Evolutionary conservation across 2,329 filamentous ascomycete species (phyloP), one percentile per base, ranked within the genome.

Genomic region (Cladosporium sp.): DNA sequence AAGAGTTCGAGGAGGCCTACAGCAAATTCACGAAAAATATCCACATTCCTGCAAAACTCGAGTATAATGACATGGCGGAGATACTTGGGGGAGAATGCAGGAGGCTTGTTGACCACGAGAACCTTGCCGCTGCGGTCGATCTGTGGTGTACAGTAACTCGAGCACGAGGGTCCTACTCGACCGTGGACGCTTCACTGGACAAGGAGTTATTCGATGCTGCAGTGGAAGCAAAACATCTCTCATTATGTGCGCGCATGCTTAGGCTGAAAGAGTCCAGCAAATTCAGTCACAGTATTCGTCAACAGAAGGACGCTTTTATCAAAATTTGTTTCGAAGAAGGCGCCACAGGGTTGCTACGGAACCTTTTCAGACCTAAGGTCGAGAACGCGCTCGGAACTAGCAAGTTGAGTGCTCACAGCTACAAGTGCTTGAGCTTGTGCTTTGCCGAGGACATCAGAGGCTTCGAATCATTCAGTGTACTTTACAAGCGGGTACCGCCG

Each of bases 251-350:
- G 18, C 35, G 38, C 25, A 22, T 48, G 25, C 36, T 48, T 16
- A 27, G 45, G 32, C 13, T 33, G 16, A 48, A 39, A n/a, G 16
- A 40, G 8, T 32, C 13, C 11, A 11, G 4, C 2, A 18, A 15
- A 7, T 15, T 32, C 18, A 35, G 16, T 13, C n/a, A 33, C 18
- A n/a, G 15, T 7, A n/a, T 35, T 7, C 32, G 32, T 16, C 13
- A n/a, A 35, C 36, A 40, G n/a, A 40, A 40, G 19, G 45, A 48
- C 20, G 27, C 18, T 7, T 18, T 48, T 18, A 40, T 48, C 36
- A 33, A 25, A 19, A 5, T 40, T 11, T 40, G 36, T 9, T 40
- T 40, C 9, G 36, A 48, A 15, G 36, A 39, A 18, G 45, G 45
- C 3, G 25, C 19, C 4, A 12, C 20, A 3, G 36, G 45, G 18